Evolutionary conservation across 2,329 filamentous ascomycete genomes (phyloP).

Genomic region (Xylariaceae sp.): DNA sequence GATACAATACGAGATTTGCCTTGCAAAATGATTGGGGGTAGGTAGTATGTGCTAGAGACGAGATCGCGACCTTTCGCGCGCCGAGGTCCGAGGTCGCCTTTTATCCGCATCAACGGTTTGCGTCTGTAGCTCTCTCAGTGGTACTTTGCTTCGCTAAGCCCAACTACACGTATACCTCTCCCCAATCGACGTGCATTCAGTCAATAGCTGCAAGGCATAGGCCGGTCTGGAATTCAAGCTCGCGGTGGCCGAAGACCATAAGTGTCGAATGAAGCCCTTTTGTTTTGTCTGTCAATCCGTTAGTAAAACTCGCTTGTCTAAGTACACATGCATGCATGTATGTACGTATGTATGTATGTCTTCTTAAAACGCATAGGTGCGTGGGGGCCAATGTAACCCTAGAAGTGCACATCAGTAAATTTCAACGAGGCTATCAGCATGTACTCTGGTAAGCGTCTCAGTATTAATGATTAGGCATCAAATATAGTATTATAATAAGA

Average conservation of each 20-base stretch:
- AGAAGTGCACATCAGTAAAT: not conserved
- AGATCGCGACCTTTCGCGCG: too few relatives aligned
- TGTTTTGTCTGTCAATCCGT: not conserved
- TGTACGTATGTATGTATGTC: conserved; percentile 4
- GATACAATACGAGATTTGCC: too few relatives aligned
- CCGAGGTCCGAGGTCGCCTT: too few relatives aligned
- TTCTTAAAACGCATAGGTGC: not conserved
- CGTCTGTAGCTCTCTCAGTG: not conserved
- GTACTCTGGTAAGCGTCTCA: not conserved
- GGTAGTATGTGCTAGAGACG: too few relatives aligned
- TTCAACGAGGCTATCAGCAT: conserved; percentile 6
- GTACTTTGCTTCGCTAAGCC: conserved; percentile 1
- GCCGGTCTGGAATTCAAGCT: conserved; percentile 25
- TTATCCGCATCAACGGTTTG: conserved; percentile 8
- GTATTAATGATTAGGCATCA: not conserved
- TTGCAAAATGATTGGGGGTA: too few relatives aligned
- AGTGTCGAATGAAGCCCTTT: not conserved
- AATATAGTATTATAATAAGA: too few relatives aligned
- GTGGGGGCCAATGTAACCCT: conserved; percentile 4
- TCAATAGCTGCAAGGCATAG: conserved; percentile 11
- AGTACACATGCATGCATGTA: not conserved
- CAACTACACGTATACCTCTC: too few relatives aligned
- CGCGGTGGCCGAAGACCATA: too few relatives aligned
- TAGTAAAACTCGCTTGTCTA: not conserved
- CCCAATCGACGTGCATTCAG: conserved; percentile 3